These are phyloP conservation scores for Salvia sclarea DNA, from an alignment of 305 asterid genomes.

Conservation along the genomic window DNA sequence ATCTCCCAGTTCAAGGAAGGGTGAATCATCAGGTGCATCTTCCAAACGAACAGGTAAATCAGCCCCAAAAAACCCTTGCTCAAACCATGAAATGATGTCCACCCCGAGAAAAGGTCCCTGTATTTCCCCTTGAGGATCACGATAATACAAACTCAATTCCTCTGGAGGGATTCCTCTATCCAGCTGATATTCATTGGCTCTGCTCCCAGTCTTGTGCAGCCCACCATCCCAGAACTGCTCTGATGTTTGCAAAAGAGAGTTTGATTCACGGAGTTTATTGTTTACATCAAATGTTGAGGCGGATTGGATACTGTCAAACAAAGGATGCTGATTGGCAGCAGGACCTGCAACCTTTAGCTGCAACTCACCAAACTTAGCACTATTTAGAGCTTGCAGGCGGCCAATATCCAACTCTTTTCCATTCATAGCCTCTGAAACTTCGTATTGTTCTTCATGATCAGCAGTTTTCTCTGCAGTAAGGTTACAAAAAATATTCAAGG, in stretches of 20 bases:
- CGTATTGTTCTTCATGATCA: slow-evolving; percentile 38
- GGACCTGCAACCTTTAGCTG: slow-evolving; percentile 40
- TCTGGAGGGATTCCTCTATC: slow-evolving; percentile 65
- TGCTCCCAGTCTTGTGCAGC: slow-evolving; percentile 44
- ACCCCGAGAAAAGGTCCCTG: slow-evolving; percentile 99
- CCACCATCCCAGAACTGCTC: slow-evolving; percentile 58
- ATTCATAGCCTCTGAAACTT: slow-evolving; percentile 40
- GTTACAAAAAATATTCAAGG: slow-evolving; percentile 16
- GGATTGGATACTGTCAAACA: slow-evolving; percentile 39
- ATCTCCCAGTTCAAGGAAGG: slow-evolving; percentile 79
- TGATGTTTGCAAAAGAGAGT: slow-evolving; percentile 44
- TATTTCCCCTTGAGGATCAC: slow-evolving; percentile 94
- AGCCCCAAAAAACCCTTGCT: slow-evolving; percentile 93
- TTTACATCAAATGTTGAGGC: slow-evolving; percentile 42
- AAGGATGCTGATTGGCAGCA: slow-evolving; percentile 38
- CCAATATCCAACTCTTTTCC: slow-evolving; percentile 35
- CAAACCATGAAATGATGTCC: slow-evolving; percentile 96
- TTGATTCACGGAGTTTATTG: slow-evolving; percentile 45
- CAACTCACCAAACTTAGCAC: slow-evolving; percentile 48
- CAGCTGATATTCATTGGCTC: slow-evolving; percentile 45
- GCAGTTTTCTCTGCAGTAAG: slow-evolving; percentile 42
- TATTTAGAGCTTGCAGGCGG: slow-evolving; percentile 34
- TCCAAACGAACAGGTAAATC: slow-evolving; percentile 92
- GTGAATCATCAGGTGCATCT: slow-evolving; percentile 79
- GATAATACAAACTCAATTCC: slow-evolving; percentile 82